phyloP scores from a whole-genome alignment of 2,329 filamentous ascomycete species.

The Ceratocystis huliohia region DNA sequence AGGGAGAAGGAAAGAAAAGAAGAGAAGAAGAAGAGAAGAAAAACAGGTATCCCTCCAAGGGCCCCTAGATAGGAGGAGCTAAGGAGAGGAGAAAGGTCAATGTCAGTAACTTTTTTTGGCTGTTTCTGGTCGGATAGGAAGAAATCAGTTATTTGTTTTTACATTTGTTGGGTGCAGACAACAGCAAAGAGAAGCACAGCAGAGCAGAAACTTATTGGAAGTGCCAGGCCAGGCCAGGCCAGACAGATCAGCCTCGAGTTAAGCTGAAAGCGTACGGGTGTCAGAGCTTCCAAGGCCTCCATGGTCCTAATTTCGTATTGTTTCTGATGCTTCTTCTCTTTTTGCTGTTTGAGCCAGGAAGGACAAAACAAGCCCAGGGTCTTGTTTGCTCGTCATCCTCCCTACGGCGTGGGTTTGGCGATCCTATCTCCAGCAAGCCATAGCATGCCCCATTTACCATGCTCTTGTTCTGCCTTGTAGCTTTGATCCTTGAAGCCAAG shows the following conservation, averaged over 20 bases:
- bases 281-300: too few relatives aligned
- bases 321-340: background rate
- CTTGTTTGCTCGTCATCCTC: background rate
- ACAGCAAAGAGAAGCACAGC: background rate
- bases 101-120: conserved; percentile 18
- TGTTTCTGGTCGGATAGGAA: conserved; percentile 16
- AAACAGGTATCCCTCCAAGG: background rate
- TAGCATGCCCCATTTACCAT: too few relatives aligned
- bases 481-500: too few relatives aligned
- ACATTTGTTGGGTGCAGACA: background rate
- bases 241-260: background rate
- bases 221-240: conserved; percentile 5
- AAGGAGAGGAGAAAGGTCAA: conserved; percentile 2
- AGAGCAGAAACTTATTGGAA: background rate
- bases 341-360: background rate
- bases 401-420: too few relatives aligned
- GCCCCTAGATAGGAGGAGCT: background rate
- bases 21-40: background rate
- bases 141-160: conserved; percentile 16
- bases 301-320: background rate
- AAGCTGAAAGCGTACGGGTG: too few relatives aligned
- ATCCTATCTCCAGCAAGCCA: too few relatives aligned
- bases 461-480: too few relatives aligned
- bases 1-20: background rate
- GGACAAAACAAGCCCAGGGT: background rate